A percentile compares a stretch with the other conserved stretches of the same genome.
Evolutionary conservation across 2,329 filamentous ascomycete genomes (phyloP).

Genomic region (Xenoacremonium recifei): DNA sequence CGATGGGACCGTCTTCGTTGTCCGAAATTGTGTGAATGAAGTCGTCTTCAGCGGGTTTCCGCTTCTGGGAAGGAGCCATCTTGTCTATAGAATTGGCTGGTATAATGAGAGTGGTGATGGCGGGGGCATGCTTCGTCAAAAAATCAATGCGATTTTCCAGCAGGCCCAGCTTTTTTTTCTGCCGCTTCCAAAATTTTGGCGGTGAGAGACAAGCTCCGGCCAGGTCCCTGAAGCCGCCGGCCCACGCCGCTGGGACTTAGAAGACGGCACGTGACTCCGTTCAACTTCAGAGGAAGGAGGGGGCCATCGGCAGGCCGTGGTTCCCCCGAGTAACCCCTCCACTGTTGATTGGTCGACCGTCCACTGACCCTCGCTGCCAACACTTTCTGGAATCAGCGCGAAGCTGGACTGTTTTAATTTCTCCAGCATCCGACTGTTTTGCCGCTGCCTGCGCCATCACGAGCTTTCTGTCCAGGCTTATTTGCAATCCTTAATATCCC

Average conservation of each 20-base stretch:
- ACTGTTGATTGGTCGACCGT: slow-evolving; percentile 31
- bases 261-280: slow-evolving; percentile 5
- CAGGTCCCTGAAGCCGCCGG: not conserved
- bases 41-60: slow-evolving; percentile 52
- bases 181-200: slow-evolving; percentile 31
- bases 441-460: slow-evolving; percentile 20
- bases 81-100: slow-evolving; percentile 14
- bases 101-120: not conserved
- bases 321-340: slow-evolving; percentile 24
- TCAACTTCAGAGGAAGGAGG: slow-evolving; percentile 13
- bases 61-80: slow-evolving; percentile 50
- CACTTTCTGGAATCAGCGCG: slow-evolving; percentile 26
- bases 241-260: not conserved
- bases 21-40: slow-evolving; percentile 61
- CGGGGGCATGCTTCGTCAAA: slow-evolving; percentile 2
- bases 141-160: slow-evolving; percentile 9
- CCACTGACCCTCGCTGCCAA: slow-evolving; percentile 16
- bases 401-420: slow-evolving; percentile 25
- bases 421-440: slow-evolving; percentile 22
- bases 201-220: slow-evolving; percentile 19
- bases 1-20: slow-evolving; percentile 49
- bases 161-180: slow-evolving; percentile 30
- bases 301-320: slow-evolving; percentile 10
- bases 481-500: slow-evolving; percentile 10
- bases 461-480: slow-evolving; percentile 2